Evolutionary conservation across 192 early-diverging fungal species (phyloP), one percentile per base, ranked within the genome.

Genomic region (Backusella sp.): DNA sequence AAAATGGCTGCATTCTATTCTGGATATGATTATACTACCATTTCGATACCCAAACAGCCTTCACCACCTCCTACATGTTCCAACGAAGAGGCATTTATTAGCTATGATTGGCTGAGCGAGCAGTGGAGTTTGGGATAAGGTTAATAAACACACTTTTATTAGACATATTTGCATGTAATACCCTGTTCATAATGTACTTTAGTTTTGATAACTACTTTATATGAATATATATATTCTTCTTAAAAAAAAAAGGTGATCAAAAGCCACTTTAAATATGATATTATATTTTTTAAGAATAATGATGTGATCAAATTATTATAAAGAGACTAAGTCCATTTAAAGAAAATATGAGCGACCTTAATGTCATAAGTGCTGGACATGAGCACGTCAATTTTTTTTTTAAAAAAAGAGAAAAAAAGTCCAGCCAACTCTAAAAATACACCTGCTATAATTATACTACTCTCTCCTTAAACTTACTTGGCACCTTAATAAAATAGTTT

Each of bases 1-100:
- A 85, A 85, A 70, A 70, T 85, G 52, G 77, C 84, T 14, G 82
- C 84, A 0, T 84, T 81, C 66, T 83, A 85, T 46, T 81, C 79
- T 11, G 83, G 81, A 0, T 41, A 30, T 21, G 82, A 83, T 42
- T 68, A 73, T 12, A 75, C 68, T 12, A 79, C 82, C 2, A 62
- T 80, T 14, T 67, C 70, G 14, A 76, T 83, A 68, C 78, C 79
- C 34, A 76, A 79, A 49, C 68, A 62, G 23, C 23, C 56, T 28
- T 62, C 23, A 3, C 56, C 56, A 28, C 21, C 56, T 11, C 56
- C 56, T 62, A 62, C 56, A 4, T 62, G 56, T 28, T 62, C 56
- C 4, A 62, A 62, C 12, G 56, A 62, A 62, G 56, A 62, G 4
- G 56, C 56, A 62, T 28, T 62, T 28, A 62, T 62, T 28, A 62